Percentiles rank a stretch among this genome's conserved stretches.
Conservation (phyloP, 2,329 filamentous ascomycete genomes). For the Paecilomyces formosus region DNA sequence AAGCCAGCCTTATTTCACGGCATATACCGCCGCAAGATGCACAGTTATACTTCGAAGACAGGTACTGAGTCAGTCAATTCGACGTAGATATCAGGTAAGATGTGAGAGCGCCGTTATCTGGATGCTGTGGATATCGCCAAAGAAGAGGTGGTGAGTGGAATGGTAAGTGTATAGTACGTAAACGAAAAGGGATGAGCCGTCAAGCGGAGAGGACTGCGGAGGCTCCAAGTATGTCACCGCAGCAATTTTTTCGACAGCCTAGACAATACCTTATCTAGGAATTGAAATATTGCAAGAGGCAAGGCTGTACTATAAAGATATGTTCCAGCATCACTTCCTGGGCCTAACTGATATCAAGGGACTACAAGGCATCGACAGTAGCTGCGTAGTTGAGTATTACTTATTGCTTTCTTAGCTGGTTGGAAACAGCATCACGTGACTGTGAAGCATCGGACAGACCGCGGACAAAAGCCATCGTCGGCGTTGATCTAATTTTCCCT, state of each 20-base stretch:
- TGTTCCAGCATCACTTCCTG: neutral
- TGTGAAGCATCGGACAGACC: neutral
- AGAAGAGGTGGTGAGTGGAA: neutral
- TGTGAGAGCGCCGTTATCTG: neutral
- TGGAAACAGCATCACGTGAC: neutral
- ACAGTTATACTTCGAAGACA: neutral
- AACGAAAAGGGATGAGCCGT: neutral
- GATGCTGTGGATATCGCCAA: neutral
- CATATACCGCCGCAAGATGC: slow-evolving; percentile 19
- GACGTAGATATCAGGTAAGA: neutral
- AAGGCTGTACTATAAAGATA: neutral
- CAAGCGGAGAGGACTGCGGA: slow-evolving; percentile 6
- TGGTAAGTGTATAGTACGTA: neutral
- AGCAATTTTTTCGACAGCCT: neutral
- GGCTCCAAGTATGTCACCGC: neutral
- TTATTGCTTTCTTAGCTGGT: neutral
- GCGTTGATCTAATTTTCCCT: neutral
- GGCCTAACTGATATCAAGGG: neutral
- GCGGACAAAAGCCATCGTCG: neutral
- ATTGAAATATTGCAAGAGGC: neutral
- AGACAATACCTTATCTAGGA: neutral
- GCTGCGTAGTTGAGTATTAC: neutral
- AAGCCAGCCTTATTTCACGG: slow-evolving; percentile 34
- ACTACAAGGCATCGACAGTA: too few relatives aligned
- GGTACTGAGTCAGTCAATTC: neutral